Conservation (phyloP, 257 asterid species). For the Solanum corneliomulleri region DNA sequence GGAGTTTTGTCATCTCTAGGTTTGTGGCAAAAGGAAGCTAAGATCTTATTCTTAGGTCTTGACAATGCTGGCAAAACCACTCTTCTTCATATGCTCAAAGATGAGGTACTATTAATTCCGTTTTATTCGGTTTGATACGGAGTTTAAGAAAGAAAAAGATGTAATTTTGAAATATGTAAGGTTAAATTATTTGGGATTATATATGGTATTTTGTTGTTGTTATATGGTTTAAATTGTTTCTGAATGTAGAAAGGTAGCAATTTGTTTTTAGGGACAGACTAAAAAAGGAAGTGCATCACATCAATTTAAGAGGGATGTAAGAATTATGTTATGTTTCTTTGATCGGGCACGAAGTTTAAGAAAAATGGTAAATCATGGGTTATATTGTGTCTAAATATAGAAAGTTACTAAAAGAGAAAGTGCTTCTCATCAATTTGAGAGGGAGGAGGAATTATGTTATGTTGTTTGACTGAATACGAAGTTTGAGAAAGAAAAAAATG, state of each 20-base stretch:
- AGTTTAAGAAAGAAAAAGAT: background rate
- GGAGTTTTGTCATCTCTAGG: constrained; percentile 10
- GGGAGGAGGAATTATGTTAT: background rate
- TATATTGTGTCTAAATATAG: background rate
- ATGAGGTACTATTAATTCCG: constrained; percentile 1
- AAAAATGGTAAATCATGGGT: background rate
- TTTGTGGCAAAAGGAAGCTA: constrained; percentile 12
- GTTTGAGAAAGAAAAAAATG: background rate
- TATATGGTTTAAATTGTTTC: background rate
- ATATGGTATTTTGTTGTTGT: background rate
- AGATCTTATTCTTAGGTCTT: constrained; percentile 9
- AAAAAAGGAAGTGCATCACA: background rate
- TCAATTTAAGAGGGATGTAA: background rate
- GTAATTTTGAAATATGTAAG: background rate
- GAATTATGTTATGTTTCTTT: background rate
- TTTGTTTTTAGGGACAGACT: background rate
- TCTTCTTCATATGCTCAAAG: constrained; percentile 14
- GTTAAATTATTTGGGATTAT: background rate
- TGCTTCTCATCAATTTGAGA: background rate
- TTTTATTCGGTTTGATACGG: background rate
- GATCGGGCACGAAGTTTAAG: background rate
- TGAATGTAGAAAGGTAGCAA: background rate
- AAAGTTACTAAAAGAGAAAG: background rate
- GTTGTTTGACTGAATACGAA: background rate
- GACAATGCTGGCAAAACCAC: constrained; percentile 15